Base-by-base conservation (phyloP, 768 basidiomycete genomes). In the Imleria badia region DNA sequence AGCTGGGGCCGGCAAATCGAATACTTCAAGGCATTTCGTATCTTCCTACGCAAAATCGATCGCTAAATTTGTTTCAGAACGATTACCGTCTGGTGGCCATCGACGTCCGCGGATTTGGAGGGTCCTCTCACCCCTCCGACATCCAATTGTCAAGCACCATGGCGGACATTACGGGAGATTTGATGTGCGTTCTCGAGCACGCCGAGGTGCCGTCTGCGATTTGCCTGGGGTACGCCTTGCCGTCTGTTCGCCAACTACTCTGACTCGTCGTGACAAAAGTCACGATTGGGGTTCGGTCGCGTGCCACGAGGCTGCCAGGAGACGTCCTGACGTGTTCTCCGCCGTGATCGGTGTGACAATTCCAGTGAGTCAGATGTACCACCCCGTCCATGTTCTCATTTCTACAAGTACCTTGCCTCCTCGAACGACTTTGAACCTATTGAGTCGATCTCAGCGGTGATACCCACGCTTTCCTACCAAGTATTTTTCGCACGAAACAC, bases 231-330 rank as follows among this genome's bases (percentile, higher is more conserved):
- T 86, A 57, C 30, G 75, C 15, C 35, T 34, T 13, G 10, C 5
- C 10, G 5, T 29, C 42, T 39, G 39, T 22, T 30, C 46, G 12
- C n/a, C 9, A 17, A 11, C 26, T 34, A 10, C 29, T 47, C 48
- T 47, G 19, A 56, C 29, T 26, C 17, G 10, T 23, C 44, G 20
- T 3, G 7, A 35, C n/a, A 15, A 33, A 87, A n/a, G 87, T 13
- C 89, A 91, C 61, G 89, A 91, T 56, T 91, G 89, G 89, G 89
- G 89, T 36, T 73, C 85, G 1, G 76, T 79, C 48, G 54, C 82
- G 3, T 89, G 88, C 57, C 86, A 83, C 60, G 85, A 89, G 66
- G 82, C 85, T 12, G 86, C 83, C 1, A 79, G 87, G 15, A 75
- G 78, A 72, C 74, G 86, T 17, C 89, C 87, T 0, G 87, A 89